Base-by-base conservation (phyloP, 805 yeast genomes). In the Kodamaea kakaduensis region DNA sequence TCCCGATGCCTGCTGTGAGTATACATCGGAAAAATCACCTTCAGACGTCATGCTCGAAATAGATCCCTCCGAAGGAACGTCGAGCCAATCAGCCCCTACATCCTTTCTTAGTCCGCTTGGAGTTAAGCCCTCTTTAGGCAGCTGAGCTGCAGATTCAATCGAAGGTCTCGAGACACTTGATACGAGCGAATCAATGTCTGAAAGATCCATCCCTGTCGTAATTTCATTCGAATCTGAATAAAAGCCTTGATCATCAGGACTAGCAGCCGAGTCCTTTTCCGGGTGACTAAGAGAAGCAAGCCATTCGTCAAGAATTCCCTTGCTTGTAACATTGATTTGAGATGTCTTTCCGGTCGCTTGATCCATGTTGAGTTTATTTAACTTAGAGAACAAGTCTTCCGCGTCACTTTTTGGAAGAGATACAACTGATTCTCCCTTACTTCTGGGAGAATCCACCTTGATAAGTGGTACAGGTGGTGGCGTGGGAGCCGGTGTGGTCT, bases 211-310 rank as follows among this genome's bases (percentile, higher is more conserved):
- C 2, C 27, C n/a, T 14, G 19, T 15, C 1, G 51, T 34, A 1
- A 38, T 44, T 2, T 42, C 54, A 10, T 48, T 45, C 24, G 41
- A 36, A 25, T 56, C 61, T 5, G 54, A 42, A 30, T 67, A 67
- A 26, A 67, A 64, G 1, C 70, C 71, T 43, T 66, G 72, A 7
- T 64, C 68, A 39, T 64, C 52, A 1, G 64, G 60, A 4, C 25
- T 42, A 9, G 41, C 40, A 8, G 28, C 32, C 2, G 41, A 16
- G 10, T 48, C 54, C 13, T 45, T 38, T 2, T 46, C 54, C 3
- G 58, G 48, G 29, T 47, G 42, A 4, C 61, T 32, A 27, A 65
- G 51, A 2, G 67, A 52, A 5, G 44, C 40, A 5, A 41, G 26
- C 69, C 69, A 62, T 4, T 37, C 35, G 3, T 50, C 43, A 21